phyloP scores from a whole-genome alignment of 2,329 filamentous ascomycete species.

The Xylaria sp. region DNA sequence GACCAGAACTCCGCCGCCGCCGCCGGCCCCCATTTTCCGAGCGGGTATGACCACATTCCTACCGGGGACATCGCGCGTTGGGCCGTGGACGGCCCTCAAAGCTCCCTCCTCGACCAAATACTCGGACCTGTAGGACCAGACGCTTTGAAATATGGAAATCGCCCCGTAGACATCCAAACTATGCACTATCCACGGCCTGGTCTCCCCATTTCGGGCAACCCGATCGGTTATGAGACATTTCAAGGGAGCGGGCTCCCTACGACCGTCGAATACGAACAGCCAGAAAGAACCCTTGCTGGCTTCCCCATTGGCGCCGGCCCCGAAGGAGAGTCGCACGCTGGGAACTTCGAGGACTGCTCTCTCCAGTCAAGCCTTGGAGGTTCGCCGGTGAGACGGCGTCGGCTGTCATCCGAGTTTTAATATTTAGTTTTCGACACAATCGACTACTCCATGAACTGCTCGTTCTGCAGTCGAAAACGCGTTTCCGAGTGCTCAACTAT shows the following conservation, averaged over 20 bases:
- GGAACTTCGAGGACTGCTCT: conserved; percentile 47
- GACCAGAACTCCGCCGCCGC: neutral
- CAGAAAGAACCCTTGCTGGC: conserved; percentile 48
- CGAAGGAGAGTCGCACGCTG: conserved; percentile 52
- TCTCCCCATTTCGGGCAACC: conserved; percentile 20
- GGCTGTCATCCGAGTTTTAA: conserved; percentile 31
- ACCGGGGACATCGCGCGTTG: conserved; percentile 35
- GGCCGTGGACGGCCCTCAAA: conserved; percentile 26
- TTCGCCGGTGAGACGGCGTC: conserved; percentile 17
- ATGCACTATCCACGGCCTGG: conserved; percentile 50
- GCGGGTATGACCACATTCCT: neutral
- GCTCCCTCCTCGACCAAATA: conserved; percentile 26
- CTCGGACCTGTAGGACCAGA: conserved; percentile 20
- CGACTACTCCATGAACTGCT: neutral
- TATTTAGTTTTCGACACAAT: neutral
- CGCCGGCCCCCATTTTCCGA: neutral
- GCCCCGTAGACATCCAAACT: conserved; percentile 41
- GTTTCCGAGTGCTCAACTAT: neutral
- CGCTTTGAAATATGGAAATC: neutral
- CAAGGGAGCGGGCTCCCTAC: conserved; percentile 7
- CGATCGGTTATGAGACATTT: conserved; percentile 9
- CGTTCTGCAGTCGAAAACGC: neutral
- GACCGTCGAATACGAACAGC: conserved; percentile 28
- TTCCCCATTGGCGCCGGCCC: conserved; percentile 57
- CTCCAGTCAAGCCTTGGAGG: neutral